These are phyloP conservation scores for Blastobotrys petasosporus DNA, from an alignment of 1,139 yeast genomes.

Conservation along the genomic window DNA sequence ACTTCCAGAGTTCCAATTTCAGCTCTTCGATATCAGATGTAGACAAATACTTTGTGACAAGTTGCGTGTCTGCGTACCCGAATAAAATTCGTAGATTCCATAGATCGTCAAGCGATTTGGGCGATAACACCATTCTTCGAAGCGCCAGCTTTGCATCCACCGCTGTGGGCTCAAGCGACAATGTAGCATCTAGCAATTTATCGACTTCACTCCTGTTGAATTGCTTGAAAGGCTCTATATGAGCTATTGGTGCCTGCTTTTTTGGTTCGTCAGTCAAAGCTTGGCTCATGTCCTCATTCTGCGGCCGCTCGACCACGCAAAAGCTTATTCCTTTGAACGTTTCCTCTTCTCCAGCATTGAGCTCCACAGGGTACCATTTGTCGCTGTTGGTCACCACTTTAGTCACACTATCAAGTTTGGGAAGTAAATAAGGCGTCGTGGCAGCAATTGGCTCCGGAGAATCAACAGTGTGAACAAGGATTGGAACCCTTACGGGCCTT, in stretches of 20 bases:
- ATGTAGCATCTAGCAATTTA: too few relatives aligned
- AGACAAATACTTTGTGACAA: slow-evolving; percentile 9
- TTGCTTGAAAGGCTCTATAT: neutral
- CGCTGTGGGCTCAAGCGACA: slow-evolving; percentile 37
- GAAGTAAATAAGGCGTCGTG: slow-evolving; percentile 62
- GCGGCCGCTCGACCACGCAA: neutral
- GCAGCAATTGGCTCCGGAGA: slow-evolving; percentile 33
- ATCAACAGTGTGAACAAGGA: slow-evolving; percentile 41
- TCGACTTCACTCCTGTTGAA: neutral
- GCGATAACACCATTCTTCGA: slow-evolving; percentile 40
- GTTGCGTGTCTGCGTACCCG: slow-evolving; percentile 50
- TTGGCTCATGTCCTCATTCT: too few relatives aligned
- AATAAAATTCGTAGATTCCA: slow-evolving; percentile 64
- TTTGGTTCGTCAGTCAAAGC: too few relatives aligned
- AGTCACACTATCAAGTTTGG: slow-evolving; percentile 48
- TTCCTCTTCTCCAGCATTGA: slow-evolving; percentile 32
- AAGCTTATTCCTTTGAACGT: neutral
- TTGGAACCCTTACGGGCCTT: slow-evolving; percentile 39
- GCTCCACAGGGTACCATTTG: slow-evolving; percentile 42
- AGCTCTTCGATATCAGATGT: slow-evolving; percentile 17
- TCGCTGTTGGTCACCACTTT: slow-evolving; percentile 39
- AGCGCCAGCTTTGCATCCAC: slow-evolving; percentile 55
- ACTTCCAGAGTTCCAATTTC: slow-evolving; percentile 14
- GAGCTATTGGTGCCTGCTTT: too few relatives aligned
- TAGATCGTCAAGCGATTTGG: slow-evolving; percentile 48